phyloP scores from a whole-genome alignment of 306 rosid species.

The Trifolium subterraneum region DNA sequence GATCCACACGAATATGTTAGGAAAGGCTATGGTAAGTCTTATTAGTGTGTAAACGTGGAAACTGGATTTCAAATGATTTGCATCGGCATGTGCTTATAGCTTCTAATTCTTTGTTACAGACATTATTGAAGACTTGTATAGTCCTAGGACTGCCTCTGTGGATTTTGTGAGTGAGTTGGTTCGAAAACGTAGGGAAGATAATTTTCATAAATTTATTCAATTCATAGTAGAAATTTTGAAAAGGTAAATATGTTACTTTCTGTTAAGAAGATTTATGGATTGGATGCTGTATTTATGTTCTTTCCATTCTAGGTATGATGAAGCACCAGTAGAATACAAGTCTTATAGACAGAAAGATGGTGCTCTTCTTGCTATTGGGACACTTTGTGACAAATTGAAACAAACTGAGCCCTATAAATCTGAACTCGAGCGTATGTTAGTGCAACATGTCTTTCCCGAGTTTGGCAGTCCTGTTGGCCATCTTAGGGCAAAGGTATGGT shows the following conservation, averaged over 20 bases:
- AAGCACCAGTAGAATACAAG: slow-evolving; percentile 74
- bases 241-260: slow-evolving; percentile 57
- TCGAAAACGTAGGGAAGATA: slow-evolving; percentile 92
- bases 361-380: slow-evolving; percentile 97
- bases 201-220: slow-evolving; percentile 84
- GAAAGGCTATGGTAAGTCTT: slow-evolving; percentile 92
- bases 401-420: slow-evolving; percentile 94
- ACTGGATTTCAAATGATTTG: not conserved
- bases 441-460: slow-evolving; percentile 97
- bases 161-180: slow-evolving; percentile 96
- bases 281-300: slow-evolving; percentile 18
- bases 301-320: slow-evolving; percentile 71
- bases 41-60: slow-evolving; percentile 31
- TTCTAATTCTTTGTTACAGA: slow-evolving; percentile 54
- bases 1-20: slow-evolving; percentile 98
- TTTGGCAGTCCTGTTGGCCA: slow-evolving; percentile 91
- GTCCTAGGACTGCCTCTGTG: slow-evolving; percentile 95
- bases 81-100: slow-evolving; percentile 30
- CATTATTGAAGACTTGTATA: slow-evolving; percentile 92
- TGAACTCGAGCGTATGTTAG: slow-evolving; percentile 95
- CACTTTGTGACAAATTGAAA: slow-evolving; percentile 91
- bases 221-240: slow-evolving; percentile 78
- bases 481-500: slow-evolving; percentile 92
- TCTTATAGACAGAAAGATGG: slow-evolving; percentile 95
- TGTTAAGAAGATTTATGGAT: slow-evolving; percentile 17